Percentiles rank a stretch among this genome's conserved stretches.
These are phyloP conservation scores for Lasiodiplodia gonubiensis DNA, from an alignment of 2,329 filamentous ascomycete species.

Conservation along the genomic window DNA sequence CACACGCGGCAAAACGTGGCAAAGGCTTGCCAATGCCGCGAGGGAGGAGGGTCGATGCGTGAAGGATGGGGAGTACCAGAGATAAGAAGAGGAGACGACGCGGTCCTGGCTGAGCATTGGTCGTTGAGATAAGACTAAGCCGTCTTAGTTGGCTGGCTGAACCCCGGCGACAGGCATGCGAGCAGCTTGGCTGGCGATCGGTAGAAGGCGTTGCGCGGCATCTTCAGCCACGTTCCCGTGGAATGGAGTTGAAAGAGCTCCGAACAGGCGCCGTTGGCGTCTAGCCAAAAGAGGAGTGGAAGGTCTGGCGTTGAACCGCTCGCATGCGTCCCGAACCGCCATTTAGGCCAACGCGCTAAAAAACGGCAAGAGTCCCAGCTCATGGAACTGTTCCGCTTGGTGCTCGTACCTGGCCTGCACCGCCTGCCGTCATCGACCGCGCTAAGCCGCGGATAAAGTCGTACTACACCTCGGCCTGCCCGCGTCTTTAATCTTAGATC, in stretches of 20 bases:
- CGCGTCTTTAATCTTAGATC: background rate
- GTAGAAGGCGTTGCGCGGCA: background rate
- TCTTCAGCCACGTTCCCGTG: background rate
- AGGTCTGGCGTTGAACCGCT: background rate
- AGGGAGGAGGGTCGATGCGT: background rate
- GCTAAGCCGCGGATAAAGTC: constrained; percentile 8
- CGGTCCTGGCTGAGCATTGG: background rate
- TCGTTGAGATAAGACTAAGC: background rate
- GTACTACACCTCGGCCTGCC: background rate
- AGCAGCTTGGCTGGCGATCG: background rate
- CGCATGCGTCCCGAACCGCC: background rate
- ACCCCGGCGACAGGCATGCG: background rate
- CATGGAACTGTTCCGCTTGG: too few species aligned
- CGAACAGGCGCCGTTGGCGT: background rate
- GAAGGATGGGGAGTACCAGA: background rate
- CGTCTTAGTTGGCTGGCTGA: background rate
- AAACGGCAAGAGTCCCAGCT: background rate
- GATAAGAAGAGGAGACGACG: constrained; percentile 15
- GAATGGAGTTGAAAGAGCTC: background rate
- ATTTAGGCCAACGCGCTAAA: background rate
- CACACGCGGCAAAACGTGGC: background rate
- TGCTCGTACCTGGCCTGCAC: too few species aligned
- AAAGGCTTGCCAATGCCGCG: background rate
- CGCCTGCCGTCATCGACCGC: background rate
- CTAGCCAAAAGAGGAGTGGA: background rate